A percentile compares a stretch with the other conserved stretches of the same genome.
Conservation (phyloP, 176 grass and related monocot species). For the Ampelocalamus luodianensis region DNA sequence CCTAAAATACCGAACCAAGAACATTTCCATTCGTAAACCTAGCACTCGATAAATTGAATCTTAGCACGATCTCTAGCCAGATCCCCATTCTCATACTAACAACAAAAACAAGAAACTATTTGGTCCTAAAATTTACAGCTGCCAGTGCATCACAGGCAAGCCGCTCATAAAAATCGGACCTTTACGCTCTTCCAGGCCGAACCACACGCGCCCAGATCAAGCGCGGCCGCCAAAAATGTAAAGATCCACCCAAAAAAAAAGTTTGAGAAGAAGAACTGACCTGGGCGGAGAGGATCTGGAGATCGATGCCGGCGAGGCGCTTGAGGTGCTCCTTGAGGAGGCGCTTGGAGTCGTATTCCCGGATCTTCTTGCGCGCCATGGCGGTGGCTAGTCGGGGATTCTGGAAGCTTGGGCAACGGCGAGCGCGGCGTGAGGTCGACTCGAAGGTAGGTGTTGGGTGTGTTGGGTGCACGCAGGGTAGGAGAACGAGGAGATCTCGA, state of each 20-base stretch:
- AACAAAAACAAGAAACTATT: background rate
- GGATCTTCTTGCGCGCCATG: slow-evolving; percentile 94
- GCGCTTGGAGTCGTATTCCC: slow-evolving; percentile 93
- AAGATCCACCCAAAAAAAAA: slow-evolving; percentile 4
- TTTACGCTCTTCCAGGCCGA: background rate
- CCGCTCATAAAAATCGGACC: background rate
- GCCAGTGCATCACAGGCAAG: background rate
- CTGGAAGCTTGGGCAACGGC: background rate
- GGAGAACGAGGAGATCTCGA: no score
- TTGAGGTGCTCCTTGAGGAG: slow-evolving; percentile 87
- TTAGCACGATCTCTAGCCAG: background rate
- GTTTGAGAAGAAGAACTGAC: slow-evolving; percentile 14
- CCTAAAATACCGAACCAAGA: background rate
- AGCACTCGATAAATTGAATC: background rate
- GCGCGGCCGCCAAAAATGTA: background rate
- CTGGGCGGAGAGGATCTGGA: slow-evolving; percentile 82
- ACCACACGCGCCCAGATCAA: background rate
- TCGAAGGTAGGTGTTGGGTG: background rate
- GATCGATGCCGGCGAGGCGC: slow-evolving; percentile 79
- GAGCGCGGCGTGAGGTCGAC: background rate
- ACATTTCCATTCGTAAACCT: background rate
- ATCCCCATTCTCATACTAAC: background rate
- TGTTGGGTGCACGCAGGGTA: background rate
- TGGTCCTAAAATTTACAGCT: background rate
- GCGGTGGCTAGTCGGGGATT: slow-evolving; percentile 19